These are phyloP conservation scores for Hygrophoropsis aurantiaca DNA, from an alignment of 768 basidiomycete genomes.

Conservation along the genomic window DNA sequence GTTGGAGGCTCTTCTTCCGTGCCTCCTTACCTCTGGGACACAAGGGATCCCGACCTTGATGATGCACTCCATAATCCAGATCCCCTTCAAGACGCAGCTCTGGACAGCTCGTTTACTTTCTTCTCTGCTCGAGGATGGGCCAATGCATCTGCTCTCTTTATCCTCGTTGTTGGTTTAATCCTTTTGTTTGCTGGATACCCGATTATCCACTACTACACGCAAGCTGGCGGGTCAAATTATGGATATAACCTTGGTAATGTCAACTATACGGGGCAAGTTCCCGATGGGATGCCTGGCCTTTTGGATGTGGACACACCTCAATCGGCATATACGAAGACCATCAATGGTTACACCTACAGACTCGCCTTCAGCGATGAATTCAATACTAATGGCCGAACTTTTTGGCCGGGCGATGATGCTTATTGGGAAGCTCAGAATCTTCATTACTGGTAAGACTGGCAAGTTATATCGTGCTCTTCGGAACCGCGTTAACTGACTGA, in stretches of 20 bases:
- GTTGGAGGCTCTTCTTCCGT: conserved; percentile 57
- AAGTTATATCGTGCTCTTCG: background rate
- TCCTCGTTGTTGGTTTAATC: conserved; percentile 68
- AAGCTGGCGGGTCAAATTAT: conserved; percentile 22
- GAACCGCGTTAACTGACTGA: conserved; percentile 1
- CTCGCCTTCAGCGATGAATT: conserved; percentile 92
- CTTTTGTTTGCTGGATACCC: conserved; percentile 89
- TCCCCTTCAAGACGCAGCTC: conserved; percentile 62
- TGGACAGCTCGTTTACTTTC: conserved; percentile 61
- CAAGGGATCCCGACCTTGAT: conserved; percentile 81
- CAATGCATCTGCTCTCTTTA: conserved; percentile 71
- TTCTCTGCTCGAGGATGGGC: conserved; percentile 84
- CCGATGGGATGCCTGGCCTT: conserved; percentile 64
- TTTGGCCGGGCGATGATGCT: conserved; percentile 79
- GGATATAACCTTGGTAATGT: conserved; percentile 85
- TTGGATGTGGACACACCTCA: conserved; percentile 79
- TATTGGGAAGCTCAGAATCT: conserved; percentile 87
- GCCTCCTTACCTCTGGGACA: conserved; percentile 75
- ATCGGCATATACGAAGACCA: conserved; percentile 57
- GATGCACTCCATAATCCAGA: conserved; percentile 90
- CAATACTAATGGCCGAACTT: conserved; percentile 69
- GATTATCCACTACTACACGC: conserved; percentile 59
- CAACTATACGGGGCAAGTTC: conserved; percentile 87
- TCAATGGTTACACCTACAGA: conserved; percentile 75
- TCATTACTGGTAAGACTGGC: conserved; percentile 69